Conservation (phyloP, 768 basidiomycete species). For the Mycena olivaceomarginata region DNA sequence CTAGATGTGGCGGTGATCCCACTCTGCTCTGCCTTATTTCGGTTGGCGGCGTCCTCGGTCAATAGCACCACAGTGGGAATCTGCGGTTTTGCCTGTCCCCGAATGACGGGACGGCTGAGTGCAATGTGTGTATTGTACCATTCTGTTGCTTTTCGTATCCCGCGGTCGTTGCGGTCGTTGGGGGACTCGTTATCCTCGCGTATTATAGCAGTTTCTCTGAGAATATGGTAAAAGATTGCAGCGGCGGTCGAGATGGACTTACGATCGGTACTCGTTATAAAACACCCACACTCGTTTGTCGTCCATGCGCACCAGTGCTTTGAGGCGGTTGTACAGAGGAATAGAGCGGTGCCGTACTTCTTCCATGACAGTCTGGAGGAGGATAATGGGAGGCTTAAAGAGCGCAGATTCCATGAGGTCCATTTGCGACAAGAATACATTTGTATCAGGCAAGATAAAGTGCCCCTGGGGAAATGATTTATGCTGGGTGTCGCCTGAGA, state of each 20-base stretch:
- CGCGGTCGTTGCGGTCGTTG: slow-evolving; percentile 97
- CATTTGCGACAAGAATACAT: slow-evolving; percentile 97
- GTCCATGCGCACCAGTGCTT: slow-evolving; percentile 88
- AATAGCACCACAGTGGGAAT: slow-evolving; percentile 85
- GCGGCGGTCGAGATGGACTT: slow-evolving; percentile 52
- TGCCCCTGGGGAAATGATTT: slow-evolving; percentile 78
- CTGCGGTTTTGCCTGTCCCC: slow-evolving; percentile 65
- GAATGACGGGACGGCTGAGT: slow-evolving; percentile 69
- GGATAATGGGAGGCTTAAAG: slow-evolving; percentile 87
- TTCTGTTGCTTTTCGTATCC: slow-evolving; percentile 89
- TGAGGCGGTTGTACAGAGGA: slow-evolving; percentile 94
- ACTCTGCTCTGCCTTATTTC: slow-evolving; percentile 81
- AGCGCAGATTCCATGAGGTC: slow-evolving; percentile 90
- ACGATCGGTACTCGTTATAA: slow-evolving; percentile 92
- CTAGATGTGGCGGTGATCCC: slow-evolving; percentile 80
- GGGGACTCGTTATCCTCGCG: slow-evolving; percentile 88
- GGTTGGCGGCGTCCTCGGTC: slow-evolving; percentile 93
- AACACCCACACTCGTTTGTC: slow-evolving; percentile 91
- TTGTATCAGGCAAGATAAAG: slow-evolving; percentile 94
- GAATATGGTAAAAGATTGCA: slow-evolving; percentile 1
- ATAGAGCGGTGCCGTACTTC: slow-evolving; percentile 97
- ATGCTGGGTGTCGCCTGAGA: slow-evolving; percentile 75
- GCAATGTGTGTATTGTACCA: slow-evolving; percentile 92
- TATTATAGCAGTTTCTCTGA: slow-evolving; percentile 87
- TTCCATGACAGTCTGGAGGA: slow-evolving; percentile 96